phyloP scores from a whole-genome alignment of 2,329 filamentous ascomycete genomes.

The Colletotrichum sp. region DNA sequence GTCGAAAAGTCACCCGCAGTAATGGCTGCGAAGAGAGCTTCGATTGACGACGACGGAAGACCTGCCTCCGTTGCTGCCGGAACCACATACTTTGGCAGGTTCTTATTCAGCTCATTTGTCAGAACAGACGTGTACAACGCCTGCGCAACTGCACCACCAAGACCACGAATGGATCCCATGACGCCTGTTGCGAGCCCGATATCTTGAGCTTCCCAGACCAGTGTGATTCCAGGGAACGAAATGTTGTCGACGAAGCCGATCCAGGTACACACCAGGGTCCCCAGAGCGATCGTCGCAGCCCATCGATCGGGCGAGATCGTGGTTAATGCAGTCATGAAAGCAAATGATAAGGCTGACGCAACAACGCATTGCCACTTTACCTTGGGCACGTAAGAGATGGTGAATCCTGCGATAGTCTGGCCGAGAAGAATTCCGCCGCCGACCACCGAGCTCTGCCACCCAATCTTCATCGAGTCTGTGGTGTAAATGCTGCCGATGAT shows the following conservation, averaged over 20 bases:
- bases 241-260: slow-evolving; percentile 45
- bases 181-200: slow-evolving; percentile 49
- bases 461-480: slow-evolving; percentile 39
- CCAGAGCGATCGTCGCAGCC: slow-evolving; percentile 35
- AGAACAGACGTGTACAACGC: slow-evolving; percentile 42
- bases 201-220: slow-evolving; percentile 50
- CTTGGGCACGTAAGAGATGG: slow-evolving; percentile 38
- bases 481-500: slow-evolving; percentile 47
- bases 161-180: slow-evolving; percentile 49
- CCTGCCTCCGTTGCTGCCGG: slow-evolving; percentile 38
- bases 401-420: slow-evolving; percentile 39
- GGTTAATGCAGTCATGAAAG: slow-evolving; percentile 36
- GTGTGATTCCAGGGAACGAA: slow-evolving; percentile 45
- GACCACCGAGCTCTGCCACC: slow-evolving; percentile 45
- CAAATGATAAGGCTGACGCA: slow-evolving; percentile 32
- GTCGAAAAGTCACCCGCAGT: slow-evolving; percentile 31
- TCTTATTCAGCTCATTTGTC: slow-evolving; percentile 36
- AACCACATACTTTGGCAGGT: slow-evolving; percentile 36
- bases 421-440: slow-evolving; percentile 47
- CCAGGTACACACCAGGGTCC: slow-evolving; percentile 31
- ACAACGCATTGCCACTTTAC: slow-evolving; percentile 38
- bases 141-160: slow-evolving; percentile 41
- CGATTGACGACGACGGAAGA: slow-evolving; percentile 35
- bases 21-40: slow-evolving; percentile 36
- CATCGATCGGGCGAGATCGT: slow-evolving; percentile 30